Base-by-base conservation (phyloP, 106 monocot genomes). In the Platanthera guangdongensis region DNA sequence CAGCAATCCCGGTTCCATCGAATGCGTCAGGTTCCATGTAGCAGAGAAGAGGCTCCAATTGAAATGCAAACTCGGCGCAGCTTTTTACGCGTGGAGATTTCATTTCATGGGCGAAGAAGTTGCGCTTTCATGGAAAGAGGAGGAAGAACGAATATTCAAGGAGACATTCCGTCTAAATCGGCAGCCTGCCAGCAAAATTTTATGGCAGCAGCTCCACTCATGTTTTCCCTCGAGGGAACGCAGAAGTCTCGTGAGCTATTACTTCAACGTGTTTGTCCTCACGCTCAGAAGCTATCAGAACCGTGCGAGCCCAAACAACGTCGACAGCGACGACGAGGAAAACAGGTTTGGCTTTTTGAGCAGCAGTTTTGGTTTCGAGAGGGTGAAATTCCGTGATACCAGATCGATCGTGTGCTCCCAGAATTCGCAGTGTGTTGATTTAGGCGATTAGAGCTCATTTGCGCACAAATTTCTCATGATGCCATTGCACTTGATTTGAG, bases 281-380 rank as follows among this genome's bases (percentile, higher is more conserved):
- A 79, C 83, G 39, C 80, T 87, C 22, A 83, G 94, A 69, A 73
- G 89, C 59, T 99, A 92, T 75, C 97, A 99, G 68, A 99, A 94
- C 60, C 70, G 89, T 71, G 45, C 88, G 64, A 87, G 86, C 57
- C 91, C 91, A 46, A 75, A 64, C 4, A 60, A 74, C n/a, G 85
- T 92, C n/a, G 85, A 89, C 65, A 99, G 97, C 69, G 97, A 99
- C 67, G 91, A 92, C 70, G 94, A 99, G 30, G 91, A 92, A 28
- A 53, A 70, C n/a, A 87, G 93, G 57, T 81, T 87, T 75, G 81
- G 84, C 18, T 90, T 90, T 59, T 52, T 87, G 69, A 85, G 88
- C 70, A 80, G 71, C 15, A 51, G 54, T 74, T 82, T 87, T 53
- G 89, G 89, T 64, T 75, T 80, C 16, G 78, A 81, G 15, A 73